Evolutionary conservation across 1,139 yeast species (phyloP), one percentile per base, ranked within the genome.

Genomic region (Pichia sp.): DNA sequence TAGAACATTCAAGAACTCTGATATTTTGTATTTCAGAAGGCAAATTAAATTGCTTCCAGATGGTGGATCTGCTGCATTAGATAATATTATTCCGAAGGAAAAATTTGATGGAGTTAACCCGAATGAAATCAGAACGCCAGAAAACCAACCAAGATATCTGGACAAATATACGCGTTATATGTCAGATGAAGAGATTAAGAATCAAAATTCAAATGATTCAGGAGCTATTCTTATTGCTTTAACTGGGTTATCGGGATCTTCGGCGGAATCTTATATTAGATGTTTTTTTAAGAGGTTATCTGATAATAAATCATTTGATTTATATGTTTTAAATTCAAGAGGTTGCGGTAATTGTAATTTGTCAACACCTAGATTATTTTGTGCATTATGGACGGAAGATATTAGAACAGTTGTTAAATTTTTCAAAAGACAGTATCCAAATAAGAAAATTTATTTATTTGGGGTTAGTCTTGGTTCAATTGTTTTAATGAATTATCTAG

Each of bases 391-490:
- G 65, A 82, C 90, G 2, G 79, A 74, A 42, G 97, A 90, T 65
- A 63, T 89, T 38, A 74, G 83, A 52, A 79, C 80, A 29, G 61
- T 80, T 35, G 68, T 77, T 39, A 73, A 74, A 45, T 65, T 68
- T 49, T 71, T 88, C 58, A 73, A 74, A 52, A 56, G 60, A 45
- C 69, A 74, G 47, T 81, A 76, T 63, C 96, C 97, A 15, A 69
- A 75, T 46, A 76, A 96, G 56, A 84, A 85, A 35, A 71, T 90
- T 37, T 88, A 80, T 64, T 76, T 83, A 1, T 82, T 80, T 18
- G 97, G 97, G 1, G 85, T 84, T 62, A 86, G 96, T 11, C 81
- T 90, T 57, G 97, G 97, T n/a, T 92, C 88, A 1, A 78, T 85
- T 1, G 75, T 88, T 51, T 68, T 88, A 50, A 76, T 86, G 32